Evolutionary conservation across 2,329 filamentous ascomycete genomes (phyloP), one percentile per base, ranked within the genome.

Genomic region (Didymosphaeria variabile): DNA sequence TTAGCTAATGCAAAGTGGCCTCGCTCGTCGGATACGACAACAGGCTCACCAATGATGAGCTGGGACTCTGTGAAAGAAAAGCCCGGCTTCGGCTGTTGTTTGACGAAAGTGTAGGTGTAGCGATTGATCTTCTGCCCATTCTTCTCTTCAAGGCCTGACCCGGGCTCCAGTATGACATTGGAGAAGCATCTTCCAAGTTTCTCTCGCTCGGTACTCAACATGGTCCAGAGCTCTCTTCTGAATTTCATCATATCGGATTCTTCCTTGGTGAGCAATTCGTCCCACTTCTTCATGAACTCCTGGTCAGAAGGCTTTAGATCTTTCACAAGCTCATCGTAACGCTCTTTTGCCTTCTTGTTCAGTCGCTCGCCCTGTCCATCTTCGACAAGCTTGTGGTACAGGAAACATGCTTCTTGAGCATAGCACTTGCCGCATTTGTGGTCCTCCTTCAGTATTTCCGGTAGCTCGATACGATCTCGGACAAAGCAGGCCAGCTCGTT

Each of bases 1-100:
- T 97, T 93, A 0, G 94, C 94, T 42, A 99, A 85, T 0, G 94
- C 94, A 81, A 97, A 99, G 76, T 99, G 95, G 0, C 95, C 95
- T 62, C 92, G 85, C 77, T 99, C 95, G 69, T 97, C 95, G 0
- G 95, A 98, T 3, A 99, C 87, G n/a, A 99, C 95, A 53, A 98
- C 90, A 0, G 95, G 94, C 72, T 99, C 95, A 45, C 94, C 94
- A 29, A 92, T 85, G 1, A 85, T 88, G 32, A 99, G 86, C 71
- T 98, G 93, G 1, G 94, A 98, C 70, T 98, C 94, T 1, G 92
- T 81, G 72, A 99, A 99, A 0, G 93, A 97, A 71, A 95, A 94
- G 0, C 84, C 84, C 0, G 87, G 68, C 2, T 81, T 72, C 0
- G 85, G 76, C 26, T 85, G 84, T 58, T 89, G 86, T 74, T 97